phyloP scores from a whole-genome alignment of 768 basidiomycete genomes.

The Russula sp. region DNA sequence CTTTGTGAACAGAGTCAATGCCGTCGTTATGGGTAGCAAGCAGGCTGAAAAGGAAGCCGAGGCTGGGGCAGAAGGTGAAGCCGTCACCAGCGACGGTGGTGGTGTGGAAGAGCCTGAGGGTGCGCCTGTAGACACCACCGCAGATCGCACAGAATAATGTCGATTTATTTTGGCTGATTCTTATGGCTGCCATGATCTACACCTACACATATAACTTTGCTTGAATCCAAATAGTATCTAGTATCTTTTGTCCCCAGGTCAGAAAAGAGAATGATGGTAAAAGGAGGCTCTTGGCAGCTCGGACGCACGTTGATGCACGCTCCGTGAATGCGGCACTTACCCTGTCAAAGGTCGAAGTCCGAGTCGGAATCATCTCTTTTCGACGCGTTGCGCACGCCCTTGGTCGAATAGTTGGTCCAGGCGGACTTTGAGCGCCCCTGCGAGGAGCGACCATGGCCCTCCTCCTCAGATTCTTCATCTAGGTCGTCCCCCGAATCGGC shows the following conservation, averaged over 20 bases:
- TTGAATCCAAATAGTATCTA: neutral
- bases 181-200: constrained; percentile 21
- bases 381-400: constrained; percentile 47
- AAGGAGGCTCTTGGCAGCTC: neutral
- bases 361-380: constrained; percentile 68
- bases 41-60: constrained; percentile 39
- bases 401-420: constrained; percentile 46
- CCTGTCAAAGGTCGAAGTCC: constrained; percentile 52
- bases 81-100: constrained; percentile 24
- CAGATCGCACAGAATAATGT: constrained; percentile 29
- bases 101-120: constrained; percentile 22
- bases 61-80: constrained; percentile 28
- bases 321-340: neutral
- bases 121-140: constrained; percentile 27
- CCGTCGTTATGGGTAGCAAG: constrained; percentile 69
- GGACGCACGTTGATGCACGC: neutral
- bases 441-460: constrained; percentile 45
- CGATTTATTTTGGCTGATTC: constrained; percentile 19
- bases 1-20: constrained; percentile 54
- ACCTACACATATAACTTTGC: neutral
- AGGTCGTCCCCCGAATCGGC: constrained; percentile 29
- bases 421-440: constrained; percentile 53
- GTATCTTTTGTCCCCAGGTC: neutral
- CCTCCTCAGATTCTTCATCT: constrained; percentile 44
- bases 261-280: neutral